phyloP scores from a whole-genome alignment of 2,329 filamentous ascomycete genomes.

The Fulvia fulva region DNA sequence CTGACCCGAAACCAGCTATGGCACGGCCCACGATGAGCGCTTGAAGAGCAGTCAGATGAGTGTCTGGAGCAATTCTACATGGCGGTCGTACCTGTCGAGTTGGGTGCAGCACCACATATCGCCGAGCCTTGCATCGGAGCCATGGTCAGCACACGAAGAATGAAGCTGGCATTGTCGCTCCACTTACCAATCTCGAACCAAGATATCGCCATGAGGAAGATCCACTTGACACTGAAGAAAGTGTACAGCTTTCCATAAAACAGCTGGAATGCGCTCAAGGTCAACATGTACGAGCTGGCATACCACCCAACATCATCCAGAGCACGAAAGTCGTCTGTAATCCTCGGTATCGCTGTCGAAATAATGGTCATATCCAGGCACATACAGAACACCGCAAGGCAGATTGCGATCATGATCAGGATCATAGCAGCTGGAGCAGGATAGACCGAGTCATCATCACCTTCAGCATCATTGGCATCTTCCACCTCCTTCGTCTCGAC shows the following conservation, averaged over 20 bases:
- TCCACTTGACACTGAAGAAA: constrained; percentile 52
- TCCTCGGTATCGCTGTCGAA: constrained; percentile 33
- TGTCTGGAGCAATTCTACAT: too few species aligned
- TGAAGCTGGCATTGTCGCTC: too few species aligned
- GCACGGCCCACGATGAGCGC: constrained; percentile 56
- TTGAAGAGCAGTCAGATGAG: too few species aligned
- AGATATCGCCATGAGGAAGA: constrained; percentile 48
- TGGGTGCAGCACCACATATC: constrained; percentile 50
- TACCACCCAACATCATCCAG: constrained; percentile 36
- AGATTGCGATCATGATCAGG: constrained; percentile 5
- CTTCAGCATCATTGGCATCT: background rate
- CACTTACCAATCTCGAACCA: constrained; percentile 39
- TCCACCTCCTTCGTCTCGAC: background rate
- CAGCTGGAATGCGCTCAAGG: constrained; percentile 34
- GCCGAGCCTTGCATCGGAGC: constrained; percentile 43
- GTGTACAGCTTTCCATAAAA: constrained; percentile 57
- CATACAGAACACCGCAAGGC: constrained; percentile 3
- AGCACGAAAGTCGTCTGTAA: constrained; percentile 36
- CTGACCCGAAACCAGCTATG: constrained; percentile 51
- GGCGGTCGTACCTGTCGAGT: constrained; percentile 30
- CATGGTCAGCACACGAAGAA: background rate
- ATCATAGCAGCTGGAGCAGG: background rate
- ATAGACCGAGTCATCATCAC: background rate
- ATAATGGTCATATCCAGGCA: constrained; percentile 22
- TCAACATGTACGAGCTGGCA: constrained; percentile 20